phyloP scores from a whole-genome alignment of 148 eudicot species.

The Rhododendron vialii region DNA sequence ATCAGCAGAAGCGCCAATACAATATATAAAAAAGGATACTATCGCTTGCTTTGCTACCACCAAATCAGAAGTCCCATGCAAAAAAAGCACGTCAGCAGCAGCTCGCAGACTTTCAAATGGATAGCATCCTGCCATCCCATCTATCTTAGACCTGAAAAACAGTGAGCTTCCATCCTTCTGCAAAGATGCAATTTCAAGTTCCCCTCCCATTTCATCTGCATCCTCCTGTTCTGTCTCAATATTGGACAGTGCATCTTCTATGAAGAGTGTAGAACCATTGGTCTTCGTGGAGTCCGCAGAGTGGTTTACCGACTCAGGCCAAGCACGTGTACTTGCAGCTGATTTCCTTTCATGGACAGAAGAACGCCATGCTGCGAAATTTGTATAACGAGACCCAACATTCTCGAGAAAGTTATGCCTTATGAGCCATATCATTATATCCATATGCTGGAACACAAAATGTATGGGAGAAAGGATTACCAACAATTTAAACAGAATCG shows the following conservation, averaged over 20 bases:
- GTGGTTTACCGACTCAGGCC: constrained; percentile 62
- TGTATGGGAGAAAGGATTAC: constrained; percentile 2
- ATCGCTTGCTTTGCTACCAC: constrained; percentile 91
- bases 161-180: constrained; percentile 63
- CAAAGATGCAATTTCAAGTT: constrained; percentile 57
- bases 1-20: background rate
- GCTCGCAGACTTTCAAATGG: constrained; percentile 84
- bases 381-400: constrained; percentile 46
- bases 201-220: constrained; percentile 34
- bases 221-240: constrained; percentile 62
- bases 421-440: constrained; percentile 88
- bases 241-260: constrained; percentile 91
- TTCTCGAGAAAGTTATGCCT: constrained; percentile 74
- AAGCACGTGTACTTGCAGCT: constrained; percentile 70
- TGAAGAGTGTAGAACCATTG: constrained; percentile 56
- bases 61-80: constrained; percentile 79
- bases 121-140: constrained; percentile 70
- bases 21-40: constrained; percentile 58
- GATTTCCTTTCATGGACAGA: constrained; percentile 66
- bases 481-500: background rate
- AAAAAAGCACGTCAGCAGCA: constrained; percentile 79
- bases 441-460: constrained; percentile 65
- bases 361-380: constrained; percentile 54
- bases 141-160: constrained; percentile 50
- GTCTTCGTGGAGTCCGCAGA: constrained; percentile 30